Base-by-base conservation (phyloP, 495 filamentous ascomycete species). In the Achaetomiella virescens region DNA sequence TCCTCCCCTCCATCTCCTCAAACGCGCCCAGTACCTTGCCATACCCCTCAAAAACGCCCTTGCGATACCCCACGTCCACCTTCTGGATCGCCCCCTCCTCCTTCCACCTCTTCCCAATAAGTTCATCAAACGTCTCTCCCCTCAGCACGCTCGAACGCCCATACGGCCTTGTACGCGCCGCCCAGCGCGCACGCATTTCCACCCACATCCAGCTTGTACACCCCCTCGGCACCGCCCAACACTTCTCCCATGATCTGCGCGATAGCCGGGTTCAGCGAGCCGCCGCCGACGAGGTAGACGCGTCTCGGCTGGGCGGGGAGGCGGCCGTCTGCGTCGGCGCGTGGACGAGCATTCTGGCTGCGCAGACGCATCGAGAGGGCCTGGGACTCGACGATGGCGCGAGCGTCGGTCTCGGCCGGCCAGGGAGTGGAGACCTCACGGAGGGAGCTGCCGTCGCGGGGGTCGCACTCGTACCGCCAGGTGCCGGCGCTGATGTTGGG, bases 111-210 rank as follows among this genome's bases (percentile, higher is more conserved):
- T 76, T 67, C 2, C 84, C 88, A 42, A 98, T 84, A 59, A 95
- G 75, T 36, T 91, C 84, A 66, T 97, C 93, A 75, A 97, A 98
- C 10, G 79, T 86, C 78, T 95, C 84, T 22, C 80, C 27, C 80
- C 6, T 60, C 64, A 20, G 68, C 63, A 29, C 89, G 73, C 73
- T 96, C 90, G 31, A 89, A 74, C 1, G 85, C 89, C 93, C 93
- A 98, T 0, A 91, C 85, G 46, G 93, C 92, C 73, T 96, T 96
- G 68, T 98, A 96, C n/a, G 92, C 93, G 17, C 90, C 90, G 11
- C 91, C 93, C 9, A 98, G 70, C 18, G 91, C 93, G 70, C 93
- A 98, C 27, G 93, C 91, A 72, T 96, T 96, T 6, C 91, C 89
- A n/a, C 92, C 91, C 21, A 97, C 86, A 69, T 97, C 91, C 3